phyloP scores from a whole-genome alignment of 2,329 filamentous ascomycete genomes.

The Periconia sp. region DNA sequence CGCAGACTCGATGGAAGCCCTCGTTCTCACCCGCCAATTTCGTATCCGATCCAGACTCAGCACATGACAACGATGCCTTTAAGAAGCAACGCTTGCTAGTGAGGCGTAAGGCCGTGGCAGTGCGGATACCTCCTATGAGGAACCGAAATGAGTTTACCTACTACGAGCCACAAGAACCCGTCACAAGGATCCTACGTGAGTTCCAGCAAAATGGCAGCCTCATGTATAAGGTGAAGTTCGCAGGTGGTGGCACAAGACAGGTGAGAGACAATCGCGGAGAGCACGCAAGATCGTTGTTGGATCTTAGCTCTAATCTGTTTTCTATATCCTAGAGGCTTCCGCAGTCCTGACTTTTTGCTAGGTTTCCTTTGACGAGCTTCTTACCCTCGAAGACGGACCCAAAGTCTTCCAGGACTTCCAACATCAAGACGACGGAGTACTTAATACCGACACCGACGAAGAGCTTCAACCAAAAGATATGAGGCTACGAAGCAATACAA shows the following conservation, averaged over 20 bases:
- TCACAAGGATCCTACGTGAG: constrained; percentile 51
- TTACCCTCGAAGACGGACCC: constrained; percentile 54
- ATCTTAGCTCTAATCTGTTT: background rate
- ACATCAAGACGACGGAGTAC: constrained; percentile 23
- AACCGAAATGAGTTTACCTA: constrained; percentile 42
- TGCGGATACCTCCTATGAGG: constrained; percentile 30
- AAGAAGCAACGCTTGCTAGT: background rate
- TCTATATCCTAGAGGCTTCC: background rate
- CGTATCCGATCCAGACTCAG: constrained; percentile 21
- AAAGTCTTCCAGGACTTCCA: constrained; percentile 53
- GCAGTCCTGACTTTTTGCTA: constrained; percentile 27
- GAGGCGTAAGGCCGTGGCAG: constrained; percentile 24
- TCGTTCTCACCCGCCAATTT: constrained; percentile 21
- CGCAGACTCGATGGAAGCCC: constrained; percentile 1
- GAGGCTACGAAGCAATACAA: constrained; percentile 31
- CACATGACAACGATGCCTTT: constrained; percentile 2
- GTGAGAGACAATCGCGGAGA: constrained; percentile 42
- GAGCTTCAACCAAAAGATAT: constrained; percentile 28
- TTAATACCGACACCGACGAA: constrained; percentile 17
- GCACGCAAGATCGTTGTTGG: no score
- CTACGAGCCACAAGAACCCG: constrained; percentile 37
- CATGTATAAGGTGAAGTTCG: constrained; percentile 51
- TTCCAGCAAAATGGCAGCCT: constrained; percentile 36
- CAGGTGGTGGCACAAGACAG: constrained; percentile 46
- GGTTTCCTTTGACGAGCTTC: constrained; percentile 54